A percentile compares a stretch with the other conserved stretches of the same genome.
These are phyloP conservation scores for Pyricularia sp. DNA, from an alignment of 2,329 filamentous ascomycete genomes.

Conservation along the genomic window DNA sequence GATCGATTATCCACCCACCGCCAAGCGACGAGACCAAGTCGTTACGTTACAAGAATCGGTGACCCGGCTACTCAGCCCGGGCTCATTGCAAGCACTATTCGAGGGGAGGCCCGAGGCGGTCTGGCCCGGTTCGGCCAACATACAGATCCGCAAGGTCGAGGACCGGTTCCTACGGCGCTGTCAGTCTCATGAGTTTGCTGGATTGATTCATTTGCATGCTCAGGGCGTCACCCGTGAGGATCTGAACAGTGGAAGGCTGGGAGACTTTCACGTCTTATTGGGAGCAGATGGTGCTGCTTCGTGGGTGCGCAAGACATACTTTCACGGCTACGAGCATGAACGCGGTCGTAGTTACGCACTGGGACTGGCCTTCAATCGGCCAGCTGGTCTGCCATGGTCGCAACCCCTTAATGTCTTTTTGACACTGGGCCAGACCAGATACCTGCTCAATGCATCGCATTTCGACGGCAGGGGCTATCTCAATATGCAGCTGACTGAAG, in stretches of 20 bases:
- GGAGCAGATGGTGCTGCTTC: conserved; percentile 25
- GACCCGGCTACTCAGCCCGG: conserved; percentile 18
- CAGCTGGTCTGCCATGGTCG: conserved; percentile 21
- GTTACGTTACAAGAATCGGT: conserved; percentile 26
- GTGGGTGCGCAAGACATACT: conserved; percentile 23
- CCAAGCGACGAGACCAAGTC: conserved; percentile 23
- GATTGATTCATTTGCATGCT: conserved; percentile 22
- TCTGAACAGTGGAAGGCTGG: conserved; percentile 16
- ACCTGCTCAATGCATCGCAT: conserved; percentile 25
- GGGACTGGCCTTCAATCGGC: conserved; percentile 23
- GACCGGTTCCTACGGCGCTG: conserved; percentile 23
- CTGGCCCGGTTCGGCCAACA: conserved; percentile 26
- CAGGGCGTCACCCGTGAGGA: conserved; percentile 20
- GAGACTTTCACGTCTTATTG: conserved; percentile 25
- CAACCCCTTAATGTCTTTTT: conserved; percentile 26
- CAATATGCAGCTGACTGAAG: conserved; percentile 26
- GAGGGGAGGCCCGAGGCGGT: conserved; percentile 22
- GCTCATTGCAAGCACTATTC: conserved; percentile 20
- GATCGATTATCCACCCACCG: conserved; percentile 20
- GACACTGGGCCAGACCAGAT: conserved; percentile 25
- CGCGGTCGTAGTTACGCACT: conserved; percentile 24
- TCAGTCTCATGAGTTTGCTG: conserved; percentile 21
- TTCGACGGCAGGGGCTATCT: conserved; percentile 23
- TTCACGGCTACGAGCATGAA: conserved; percentile 23
- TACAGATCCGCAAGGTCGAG: conserved; percentile 28